Evolutionary conservation across 2,329 filamentous ascomycete genomes (phyloP), one percentile per base, ranked within the genome.

Genomic region (Xylariaceae sp.): DNA sequence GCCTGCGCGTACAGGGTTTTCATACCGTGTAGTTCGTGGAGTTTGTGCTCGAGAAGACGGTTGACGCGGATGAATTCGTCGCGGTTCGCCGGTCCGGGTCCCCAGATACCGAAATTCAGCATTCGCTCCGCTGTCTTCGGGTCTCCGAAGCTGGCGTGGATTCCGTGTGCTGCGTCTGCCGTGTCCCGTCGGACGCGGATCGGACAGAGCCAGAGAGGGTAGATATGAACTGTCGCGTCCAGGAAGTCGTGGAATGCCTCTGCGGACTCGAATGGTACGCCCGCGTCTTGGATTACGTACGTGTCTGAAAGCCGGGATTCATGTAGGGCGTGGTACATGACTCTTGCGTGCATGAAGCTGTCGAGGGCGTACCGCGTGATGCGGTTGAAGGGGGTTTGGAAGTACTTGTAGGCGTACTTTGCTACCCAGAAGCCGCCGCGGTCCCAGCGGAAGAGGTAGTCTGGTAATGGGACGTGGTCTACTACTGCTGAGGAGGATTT

Each of bases 391-490:
- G 85, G 85, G 1, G 77, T 79, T 34, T 77, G 64, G 67, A 87
- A 87, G 68, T 87, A 88, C 19, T 72, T 68, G 68, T 85, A 87
- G 1, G 83, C 81, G 53, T 83, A 80, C 19, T 71, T 71, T 9
- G 80, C 85, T 3, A 80, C 80, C 85, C 85, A 88, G 70, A 88
- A 88, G 2, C 79, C 83, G 44, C 84, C 85, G 34, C 85, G 78
- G 66, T 88, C 84, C 70, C 86, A 88, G 15, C 85, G 80, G 69
- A 88, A 88, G 55, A 88, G 78, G 67, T 88, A 88, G 63, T 88
- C 85, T 2, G 71, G 70, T 0, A 88, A 61, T 0, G 84, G 84
- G 1, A 88, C 76, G 53, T 79, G 80, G 54, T 87, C 81, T 5
- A 67, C 61, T 1, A 74, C 67, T 2, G 69, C 67, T 15, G 69